Evolutionary conservation across 192 early-diverging fungal genomes (phyloP).

Genomic region (Linnemannia hyalina): DNA sequence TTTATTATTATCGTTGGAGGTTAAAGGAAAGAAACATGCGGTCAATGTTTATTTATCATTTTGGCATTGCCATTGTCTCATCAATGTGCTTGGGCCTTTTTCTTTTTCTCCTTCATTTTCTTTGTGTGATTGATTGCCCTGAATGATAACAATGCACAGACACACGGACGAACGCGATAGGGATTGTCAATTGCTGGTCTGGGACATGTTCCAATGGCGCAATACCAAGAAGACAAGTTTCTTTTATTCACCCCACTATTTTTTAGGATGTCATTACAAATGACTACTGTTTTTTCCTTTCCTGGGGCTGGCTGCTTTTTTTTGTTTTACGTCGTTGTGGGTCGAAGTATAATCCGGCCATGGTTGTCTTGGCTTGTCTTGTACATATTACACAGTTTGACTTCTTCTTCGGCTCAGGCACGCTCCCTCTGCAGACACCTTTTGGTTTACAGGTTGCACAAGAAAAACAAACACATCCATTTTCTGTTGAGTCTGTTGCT

Average conservation of each 20-base stretch:
- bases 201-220: neutral
- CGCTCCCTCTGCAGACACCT: neutral
- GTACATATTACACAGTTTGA: neutral
- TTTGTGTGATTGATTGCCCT: neutral
- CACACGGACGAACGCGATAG: neutral
- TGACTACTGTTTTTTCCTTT: conserved; percentile 1
- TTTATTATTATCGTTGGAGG: neutral
- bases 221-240: neutral
- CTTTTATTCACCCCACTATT: neutral
- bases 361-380: neutral
- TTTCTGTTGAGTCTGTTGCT: neutral
- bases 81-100: conserved; percentile 3
- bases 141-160: neutral
- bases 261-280: neutral
- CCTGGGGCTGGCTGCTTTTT: neutral
- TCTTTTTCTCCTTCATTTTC: neutral
- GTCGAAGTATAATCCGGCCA: neutral
- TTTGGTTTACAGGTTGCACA: neutral
- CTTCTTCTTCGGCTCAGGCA: neutral
- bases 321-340: neutral
- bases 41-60: conserved; percentile 2
- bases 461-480: neutral
- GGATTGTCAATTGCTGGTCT: neutral
- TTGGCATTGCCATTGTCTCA: neutral
- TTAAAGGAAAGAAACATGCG: neutral